Conservation (phyloP, 345 rosid species). For the Brassica incana region DNA sequence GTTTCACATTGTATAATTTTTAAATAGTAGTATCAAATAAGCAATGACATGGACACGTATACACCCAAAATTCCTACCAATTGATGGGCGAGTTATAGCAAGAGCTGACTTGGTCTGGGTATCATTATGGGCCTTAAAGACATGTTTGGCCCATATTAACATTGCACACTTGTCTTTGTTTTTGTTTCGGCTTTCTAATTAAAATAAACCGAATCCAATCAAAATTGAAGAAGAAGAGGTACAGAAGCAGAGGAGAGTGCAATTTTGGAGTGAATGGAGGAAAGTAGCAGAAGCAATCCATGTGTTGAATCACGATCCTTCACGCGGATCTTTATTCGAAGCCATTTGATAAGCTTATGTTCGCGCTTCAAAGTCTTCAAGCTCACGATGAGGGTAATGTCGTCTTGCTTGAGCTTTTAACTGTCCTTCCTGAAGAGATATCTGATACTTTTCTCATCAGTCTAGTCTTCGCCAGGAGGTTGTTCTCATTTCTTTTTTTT, state of each 20-base stretch:
- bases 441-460: slow-evolving; percentile 61
- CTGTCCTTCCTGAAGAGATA: slow-evolving; percentile 45
- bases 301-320: slow-evolving; percentile 84
- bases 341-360: slow-evolving; percentile 82
- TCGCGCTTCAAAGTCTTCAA: slow-evolving; percentile 51
- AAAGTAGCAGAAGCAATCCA: slow-evolving; percentile 91
- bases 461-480: slow-evolving; percentile 24
- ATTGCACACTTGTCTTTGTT: too few species aligned
- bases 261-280: slow-evolving; percentile 51
- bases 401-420: not conserved
- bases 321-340: slow-evolving; percentile 73
- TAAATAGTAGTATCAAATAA: too few species aligned
- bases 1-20: too few species aligned
- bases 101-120: not conserved
- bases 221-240: not conserved
- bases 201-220: slow-evolving; percentile 1
- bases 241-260: slow-evolving; percentile 23
- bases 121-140: not conserved
- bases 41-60: too few species aligned
- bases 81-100: not conserved
- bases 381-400: not conserved
- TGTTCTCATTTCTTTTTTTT: not conserved
- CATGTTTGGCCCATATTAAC: not conserved
- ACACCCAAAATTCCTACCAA: not conserved
- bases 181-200: not conserved